phyloP scores from a whole-genome alignment of 1,284 basidiomycete species.

The Rhizopogon hawkerae region DNA sequence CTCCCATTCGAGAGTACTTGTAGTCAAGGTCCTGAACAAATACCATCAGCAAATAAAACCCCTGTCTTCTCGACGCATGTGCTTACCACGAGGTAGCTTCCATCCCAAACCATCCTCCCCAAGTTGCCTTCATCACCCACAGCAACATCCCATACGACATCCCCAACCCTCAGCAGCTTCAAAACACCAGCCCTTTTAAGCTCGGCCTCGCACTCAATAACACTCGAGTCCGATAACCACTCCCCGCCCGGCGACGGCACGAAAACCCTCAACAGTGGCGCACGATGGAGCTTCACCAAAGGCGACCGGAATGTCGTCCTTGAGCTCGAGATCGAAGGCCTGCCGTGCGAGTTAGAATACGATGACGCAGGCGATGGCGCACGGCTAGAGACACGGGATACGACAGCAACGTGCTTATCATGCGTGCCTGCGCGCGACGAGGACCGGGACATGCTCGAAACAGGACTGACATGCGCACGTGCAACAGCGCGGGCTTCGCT shows the following conservation, averaged over 20 bases:
- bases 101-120: constrained; percentile 74
- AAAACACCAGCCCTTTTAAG: constrained; percentile 47
- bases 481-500: constrained; percentile 29
- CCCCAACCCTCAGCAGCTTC: constrained; percentile 56
- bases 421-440: constrained; percentile 12
- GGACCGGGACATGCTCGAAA: constrained; percentile 1
- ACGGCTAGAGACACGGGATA: constrained; percentile 44
- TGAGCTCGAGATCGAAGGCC: background rate
- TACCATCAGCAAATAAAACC: constrained; percentile 5
- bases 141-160: constrained; percentile 76
- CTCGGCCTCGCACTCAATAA: constrained; percentile 72
- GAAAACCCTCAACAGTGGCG: constrained; percentile 68
- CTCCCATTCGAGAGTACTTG: constrained; percentile 62
- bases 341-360: constrained; percentile 29
- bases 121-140: constrained; percentile 76
- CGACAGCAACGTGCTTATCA: constrained; percentile 13
- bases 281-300: constrained; percentile 55
- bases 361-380: constrained; percentile 56
- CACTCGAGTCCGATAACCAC: constrained; percentile 71
- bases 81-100: constrained; percentile 65
- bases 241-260: constrained; percentile 74
- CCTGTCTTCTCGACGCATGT: background rate
- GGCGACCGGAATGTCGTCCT: constrained; percentile 48
- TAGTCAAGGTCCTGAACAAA: constrained; percentile 66
- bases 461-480: constrained; percentile 19